Conservation (phyloP, 768 basidiomycete genomes). For the Lentinula sp. region DNA sequence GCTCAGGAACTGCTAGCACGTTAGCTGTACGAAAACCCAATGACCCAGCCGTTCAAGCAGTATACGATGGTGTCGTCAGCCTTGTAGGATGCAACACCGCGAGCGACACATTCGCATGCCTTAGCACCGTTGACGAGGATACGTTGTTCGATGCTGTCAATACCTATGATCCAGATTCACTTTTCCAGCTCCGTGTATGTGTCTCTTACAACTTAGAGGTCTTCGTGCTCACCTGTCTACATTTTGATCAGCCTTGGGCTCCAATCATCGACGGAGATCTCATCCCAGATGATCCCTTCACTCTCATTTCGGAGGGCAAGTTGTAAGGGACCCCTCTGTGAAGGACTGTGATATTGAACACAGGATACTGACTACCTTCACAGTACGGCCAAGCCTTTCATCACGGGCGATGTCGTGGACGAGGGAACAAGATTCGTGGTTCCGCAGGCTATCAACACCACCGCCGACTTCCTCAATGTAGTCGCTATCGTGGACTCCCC, state of each 20-base stretch:
- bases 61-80: conserved; percentile 15
- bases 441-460: background rate
- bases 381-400: conserved; percentile 16
- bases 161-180: background rate
- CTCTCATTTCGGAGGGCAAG: conserved; percentile 12
- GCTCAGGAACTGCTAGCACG: conserved; percentile 17
- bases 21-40: conserved; percentile 10
- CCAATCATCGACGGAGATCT: conserved; percentile 19
- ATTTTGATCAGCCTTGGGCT: conserved; percentile 9
- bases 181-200: conserved; percentile 7
- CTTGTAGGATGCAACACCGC: conserved; percentile 6
- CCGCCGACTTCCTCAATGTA: background rate
- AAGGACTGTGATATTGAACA: conserved; percentile 16
- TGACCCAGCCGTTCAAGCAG: conserved; percentile 5
- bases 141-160: background rate
- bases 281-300: conserved; percentile 17
- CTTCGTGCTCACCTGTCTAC: no score
- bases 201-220: background rate
- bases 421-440: conserved; percentile 15
- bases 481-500: background rate
- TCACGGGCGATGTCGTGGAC: conserved; percentile 19
- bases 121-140: background rate
- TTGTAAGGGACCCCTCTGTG: conserved; percentile 18
- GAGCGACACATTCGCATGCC: conserved; percentile 16
- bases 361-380: conserved; percentile 1